Conservation (phyloP, 768 basidiomycete species). For the Collybia nuda region DNA sequence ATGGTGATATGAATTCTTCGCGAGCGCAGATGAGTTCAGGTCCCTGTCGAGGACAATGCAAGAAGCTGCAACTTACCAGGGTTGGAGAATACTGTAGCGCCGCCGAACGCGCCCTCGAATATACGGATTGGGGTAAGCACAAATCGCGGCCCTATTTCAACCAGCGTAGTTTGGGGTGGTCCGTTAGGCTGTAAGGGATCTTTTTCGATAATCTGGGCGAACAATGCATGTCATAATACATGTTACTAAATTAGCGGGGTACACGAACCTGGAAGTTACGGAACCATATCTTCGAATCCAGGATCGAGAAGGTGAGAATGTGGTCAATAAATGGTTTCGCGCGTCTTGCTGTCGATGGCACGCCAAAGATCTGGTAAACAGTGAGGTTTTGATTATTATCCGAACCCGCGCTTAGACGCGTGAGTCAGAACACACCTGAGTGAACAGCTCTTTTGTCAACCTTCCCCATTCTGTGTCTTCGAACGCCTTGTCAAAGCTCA, state of each 20-base stretch:
- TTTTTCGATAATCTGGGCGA: conserved; percentile 83
- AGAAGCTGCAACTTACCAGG: conserved; percentile 56
- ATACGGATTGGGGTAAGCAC: conserved; percentile 97
- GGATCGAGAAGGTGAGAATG: conserved; percentile 91
- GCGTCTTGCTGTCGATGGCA: conserved; percentile 86
- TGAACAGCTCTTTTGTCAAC: conserved; percentile 90
- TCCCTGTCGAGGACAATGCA: conserved; percentile 14
- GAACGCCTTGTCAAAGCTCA: conserved; percentile 91
- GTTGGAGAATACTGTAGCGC: conserved; percentile 94
- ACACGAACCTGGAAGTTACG: conserved; percentile 89
- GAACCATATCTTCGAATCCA: conserved; percentile 98
- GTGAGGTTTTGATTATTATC: conserved; percentile 6
- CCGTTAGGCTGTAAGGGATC: conserved; percentile 87
- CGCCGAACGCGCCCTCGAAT: conserved; percentile 96
- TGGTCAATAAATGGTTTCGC: conserved; percentile 99
- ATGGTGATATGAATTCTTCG: conserved; percentile 89
- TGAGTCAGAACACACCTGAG: conserved; percentile 63
- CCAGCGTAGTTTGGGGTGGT: conserved; percentile 81
- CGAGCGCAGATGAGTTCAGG: background rate
- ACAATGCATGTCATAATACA: conserved; percentile 9
- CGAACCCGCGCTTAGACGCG: background rate
- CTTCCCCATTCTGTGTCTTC: conserved; percentile 86
- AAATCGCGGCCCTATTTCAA: conserved; percentile 97
- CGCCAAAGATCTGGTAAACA: conserved; percentile 81
- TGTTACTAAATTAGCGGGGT: background rate